Percentiles rank a stretch among this genome's conserved stretches.
These are phyloP conservation scores for Podospora didyma DNA, from an alignment of 495 filamentous ascomycete species.

Conservation along the genomic window DNA sequence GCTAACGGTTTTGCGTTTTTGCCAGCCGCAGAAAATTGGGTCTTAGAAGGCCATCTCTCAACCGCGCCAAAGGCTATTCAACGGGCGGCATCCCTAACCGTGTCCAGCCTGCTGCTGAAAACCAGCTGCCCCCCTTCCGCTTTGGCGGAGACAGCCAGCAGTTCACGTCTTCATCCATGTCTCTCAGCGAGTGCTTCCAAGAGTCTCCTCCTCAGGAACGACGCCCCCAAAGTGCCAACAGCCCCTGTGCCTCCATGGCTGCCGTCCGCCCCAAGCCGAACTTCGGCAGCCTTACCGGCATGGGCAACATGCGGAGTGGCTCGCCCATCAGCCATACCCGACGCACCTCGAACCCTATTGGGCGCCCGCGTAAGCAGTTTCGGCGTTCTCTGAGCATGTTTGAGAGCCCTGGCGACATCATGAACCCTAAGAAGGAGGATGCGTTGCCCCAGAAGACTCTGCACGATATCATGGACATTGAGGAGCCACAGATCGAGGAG, in stretches of 20 bases:
- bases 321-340: slow-evolving; percentile 71
- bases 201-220: slow-evolving; percentile 74
- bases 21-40: slow-evolving; percentile 55
- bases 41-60: slow-evolving; percentile 58
- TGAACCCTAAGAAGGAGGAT: slow-evolving; percentile 62
- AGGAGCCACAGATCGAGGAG: slow-evolving; percentile 50
- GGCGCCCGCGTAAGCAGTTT: slow-evolving; percentile 81
- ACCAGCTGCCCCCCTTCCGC: slow-evolving; percentile 66
- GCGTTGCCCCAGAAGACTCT: slow-evolving; percentile 46
- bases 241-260: slow-evolving; percentile 47
- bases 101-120: slow-evolving; percentile 42
- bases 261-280: slow-evolving; percentile 59
- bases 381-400: slow-evolving; percentile 96
- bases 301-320: slow-evolving; percentile 54
- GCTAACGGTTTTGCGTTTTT: slow-evolving; percentile 19
- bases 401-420: slow-evolving; percentile 82
- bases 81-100: slow-evolving; percentile 47
- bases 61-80: slow-evolving; percentile 54
- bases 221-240: slow-evolving; percentile 52
- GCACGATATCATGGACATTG: slow-evolving; percentile 73
- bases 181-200: slow-evolving; percentile 72
- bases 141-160: slow-evolving; percentile 59
- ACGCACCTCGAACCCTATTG: slow-evolving; percentile 65
- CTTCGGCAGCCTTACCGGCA: slow-evolving; percentile 41
- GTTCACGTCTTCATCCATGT: slow-evolving; percentile 51